phyloP scores from a whole-genome alignment of 2,329 filamentous ascomycete genomes.

The Colletotrichum viniferum region DNA sequence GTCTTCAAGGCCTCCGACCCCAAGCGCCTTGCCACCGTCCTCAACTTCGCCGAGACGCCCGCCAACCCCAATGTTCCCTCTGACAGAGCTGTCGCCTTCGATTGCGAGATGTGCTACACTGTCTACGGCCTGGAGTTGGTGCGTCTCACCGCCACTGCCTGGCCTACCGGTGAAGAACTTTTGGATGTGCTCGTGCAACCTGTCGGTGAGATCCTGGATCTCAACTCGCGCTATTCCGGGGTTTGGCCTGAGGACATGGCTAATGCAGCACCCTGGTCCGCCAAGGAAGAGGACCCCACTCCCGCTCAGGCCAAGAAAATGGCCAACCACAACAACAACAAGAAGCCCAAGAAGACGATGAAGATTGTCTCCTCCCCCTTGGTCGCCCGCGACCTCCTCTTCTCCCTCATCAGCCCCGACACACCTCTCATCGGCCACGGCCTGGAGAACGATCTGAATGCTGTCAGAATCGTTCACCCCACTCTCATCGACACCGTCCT shows the following conservation, averaged over 20 bases:
- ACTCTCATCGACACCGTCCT: slow-evolving; percentile 85
- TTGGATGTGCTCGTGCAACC: slow-evolving; percentile 87
- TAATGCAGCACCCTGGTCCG: slow-evolving; percentile 64
- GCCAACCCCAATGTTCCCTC: slow-evolving; percentile 56
- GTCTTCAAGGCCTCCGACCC: slow-evolving; percentile 85
- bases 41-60: slow-evolving; percentile 84
- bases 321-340: neutral
- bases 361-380: slow-evolving; percentile 78
- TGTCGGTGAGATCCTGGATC: slow-evolving; percentile 81
- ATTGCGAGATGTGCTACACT: slow-evolving; percentile 98
- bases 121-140: slow-evolving; percentile 87
- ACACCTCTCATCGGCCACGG: slow-evolving; percentile 93
- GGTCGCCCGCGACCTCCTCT: slow-evolving; percentile 77
- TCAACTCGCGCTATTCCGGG: slow-evolving; percentile 92
- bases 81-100: slow-evolving; percentile 78
- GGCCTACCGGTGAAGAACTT: slow-evolving; percentile 77
- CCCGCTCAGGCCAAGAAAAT: slow-evolving; percentile 25
- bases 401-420: slow-evolving; percentile 72
- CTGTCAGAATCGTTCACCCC: slow-evolving; percentile 81
- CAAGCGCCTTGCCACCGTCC: slow-evolving; percentile 75
- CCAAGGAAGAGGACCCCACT: slow-evolving; percentile 26
- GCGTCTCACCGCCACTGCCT: slow-evolving; percentile 85
- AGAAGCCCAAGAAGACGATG: slow-evolving; percentile 49
- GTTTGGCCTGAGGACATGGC: slow-evolving; percentile 79
- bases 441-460: slow-evolving; percentile 93